These are phyloP conservation scores for Termitomyces sp. DNA, from an alignment of 768 basidiomycete species.

Conservation along the genomic window DNA sequence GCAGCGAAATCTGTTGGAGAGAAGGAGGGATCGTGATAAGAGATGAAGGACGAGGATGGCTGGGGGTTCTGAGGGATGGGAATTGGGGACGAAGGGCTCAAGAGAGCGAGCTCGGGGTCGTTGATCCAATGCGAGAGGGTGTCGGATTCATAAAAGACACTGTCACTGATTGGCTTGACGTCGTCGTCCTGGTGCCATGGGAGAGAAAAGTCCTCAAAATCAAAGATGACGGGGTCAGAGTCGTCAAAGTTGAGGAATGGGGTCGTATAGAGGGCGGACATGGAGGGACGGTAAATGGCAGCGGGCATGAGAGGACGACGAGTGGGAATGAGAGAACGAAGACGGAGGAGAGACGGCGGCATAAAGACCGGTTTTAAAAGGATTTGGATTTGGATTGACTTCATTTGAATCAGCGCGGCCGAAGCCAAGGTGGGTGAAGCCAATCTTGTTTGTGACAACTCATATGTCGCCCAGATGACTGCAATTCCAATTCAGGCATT, in stretches of 20 bases:
- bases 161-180: constrained; percentile 32
- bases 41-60: no score
- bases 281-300: constrained; percentile 24
- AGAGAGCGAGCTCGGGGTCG: constrained; percentile 33
- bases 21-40: constrained; percentile 40
- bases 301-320: constrained; percentile 33
- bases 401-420: not conserved
- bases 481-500: not conserved
- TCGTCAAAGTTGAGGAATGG: constrained; percentile 15
- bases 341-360: constrained; percentile 20
- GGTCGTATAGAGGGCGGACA: constrained; percentile 9
- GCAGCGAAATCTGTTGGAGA: constrained; percentile 27
- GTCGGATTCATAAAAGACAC: no score
- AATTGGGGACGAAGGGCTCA: constrained; percentile 48
- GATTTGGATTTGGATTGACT: constrained; percentile 23
- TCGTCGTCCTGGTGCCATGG: constrained; percentile 30
- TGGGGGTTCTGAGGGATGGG: constrained; percentile 54
- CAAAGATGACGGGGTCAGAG: constrained; percentile 15
- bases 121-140: constrained; percentile 54
- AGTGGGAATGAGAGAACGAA: constrained; percentile 12
- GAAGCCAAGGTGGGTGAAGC: not conserved
- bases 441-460: constrained; percentile 5
- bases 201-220: constrained; percentile 28
- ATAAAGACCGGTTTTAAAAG: constrained; percentile 33
- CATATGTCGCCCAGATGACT: constrained; percentile 3